phyloP scores from a whole-genome alignment of 192 early-diverging fungal genomes.

The Coemansia sp. region DNA sequence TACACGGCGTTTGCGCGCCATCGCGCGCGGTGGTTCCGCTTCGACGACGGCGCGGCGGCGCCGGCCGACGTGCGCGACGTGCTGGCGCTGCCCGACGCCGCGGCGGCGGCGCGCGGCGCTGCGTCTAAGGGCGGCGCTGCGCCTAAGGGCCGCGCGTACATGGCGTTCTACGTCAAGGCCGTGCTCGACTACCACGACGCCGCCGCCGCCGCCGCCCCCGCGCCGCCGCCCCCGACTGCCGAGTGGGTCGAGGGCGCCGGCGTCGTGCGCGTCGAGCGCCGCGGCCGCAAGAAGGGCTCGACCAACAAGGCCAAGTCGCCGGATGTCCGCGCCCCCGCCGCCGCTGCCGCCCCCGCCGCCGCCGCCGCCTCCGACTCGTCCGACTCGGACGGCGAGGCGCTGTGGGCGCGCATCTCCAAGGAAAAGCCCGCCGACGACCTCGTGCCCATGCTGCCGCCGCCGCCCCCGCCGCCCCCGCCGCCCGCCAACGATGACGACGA shows the following conservation, averaged over 20 bases:
- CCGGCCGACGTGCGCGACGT: slow-evolving; percentile 68
- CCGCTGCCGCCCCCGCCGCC: background rate
- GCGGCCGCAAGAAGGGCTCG: slow-evolving; percentile 46
- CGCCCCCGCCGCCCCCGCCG: background rate
- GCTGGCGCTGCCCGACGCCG: slow-evolving; percentile 52
- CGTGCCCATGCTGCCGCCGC: slow-evolving; percentile 15
- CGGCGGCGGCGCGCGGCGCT: too few relatives aligned
- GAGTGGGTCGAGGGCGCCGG: slow-evolving; percentile 37
- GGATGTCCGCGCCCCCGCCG: too few relatives aligned
- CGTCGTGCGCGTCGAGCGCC: slow-evolving; percentile 35
- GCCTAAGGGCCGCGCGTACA: slow-evolving; percentile 61
- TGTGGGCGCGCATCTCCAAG: slow-evolving; percentile 35
- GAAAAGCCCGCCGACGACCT: slow-evolving; percentile 19
- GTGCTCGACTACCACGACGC: slow-evolving; percentile 59
- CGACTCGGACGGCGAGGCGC: slow-evolving; percentile 36
- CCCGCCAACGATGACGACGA: background rate
- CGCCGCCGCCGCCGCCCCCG: slow-evolving; percentile 20
- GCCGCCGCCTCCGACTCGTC: background rate
- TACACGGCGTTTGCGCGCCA: slow-evolving; percentile 81
- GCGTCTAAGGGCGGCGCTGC: slow-evolving; percentile 46
- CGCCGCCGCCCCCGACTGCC: slow-evolving; percentile 13
- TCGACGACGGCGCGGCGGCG: slow-evolving; percentile 82
- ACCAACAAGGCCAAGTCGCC: too few relatives aligned
- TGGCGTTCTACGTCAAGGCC: slow-evolving; percentile 83
- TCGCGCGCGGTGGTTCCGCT: slow-evolving; percentile 81